These are phyloP conservation scores for Neurospora tetraspora DNA, from an alignment of 495 filamentous ascomycete genomes.

Conservation along the genomic window DNA sequence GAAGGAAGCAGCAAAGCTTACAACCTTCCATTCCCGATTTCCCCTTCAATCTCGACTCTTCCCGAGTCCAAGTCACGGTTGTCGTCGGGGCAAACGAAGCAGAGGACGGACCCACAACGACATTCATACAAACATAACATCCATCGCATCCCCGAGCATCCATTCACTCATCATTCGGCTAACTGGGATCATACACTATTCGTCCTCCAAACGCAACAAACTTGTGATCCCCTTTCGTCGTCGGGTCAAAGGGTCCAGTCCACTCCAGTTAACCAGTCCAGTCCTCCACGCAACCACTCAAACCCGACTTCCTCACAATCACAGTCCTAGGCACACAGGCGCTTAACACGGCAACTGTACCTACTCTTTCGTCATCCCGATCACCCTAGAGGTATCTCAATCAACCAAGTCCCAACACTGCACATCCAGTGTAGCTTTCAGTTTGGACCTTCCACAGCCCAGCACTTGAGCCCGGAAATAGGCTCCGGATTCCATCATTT, in stretches of 20 bases:
- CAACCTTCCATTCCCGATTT: not conserved
- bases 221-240: not conserved
- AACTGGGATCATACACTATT: not conserved
- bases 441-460: not conserved
- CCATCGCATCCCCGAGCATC: not conserved
- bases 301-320: not conserved
- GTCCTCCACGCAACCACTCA: not conserved
- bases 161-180: not conserved
- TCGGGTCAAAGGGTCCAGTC: not conserved
- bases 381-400: not conserved
- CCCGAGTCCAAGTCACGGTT: not conserved
- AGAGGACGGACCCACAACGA: not conserved
- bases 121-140: not conserved
- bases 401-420: not conserved
- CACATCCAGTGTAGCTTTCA: not conserved
- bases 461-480: not conserved
- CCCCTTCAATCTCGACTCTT: not conserved
- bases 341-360: not conserved
- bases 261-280: not conserved
- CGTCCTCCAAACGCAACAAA: not conserved
- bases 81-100: not conserved
- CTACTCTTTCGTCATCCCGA: not conserved
- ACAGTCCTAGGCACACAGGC: not conserved
- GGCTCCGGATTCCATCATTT: not conserved
- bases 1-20: not conserved